Evolutionary conservation across 2,329 filamentous ascomycete genomes (phyloP).

Genomic region (Diplodia scrobiculata): DNA sequence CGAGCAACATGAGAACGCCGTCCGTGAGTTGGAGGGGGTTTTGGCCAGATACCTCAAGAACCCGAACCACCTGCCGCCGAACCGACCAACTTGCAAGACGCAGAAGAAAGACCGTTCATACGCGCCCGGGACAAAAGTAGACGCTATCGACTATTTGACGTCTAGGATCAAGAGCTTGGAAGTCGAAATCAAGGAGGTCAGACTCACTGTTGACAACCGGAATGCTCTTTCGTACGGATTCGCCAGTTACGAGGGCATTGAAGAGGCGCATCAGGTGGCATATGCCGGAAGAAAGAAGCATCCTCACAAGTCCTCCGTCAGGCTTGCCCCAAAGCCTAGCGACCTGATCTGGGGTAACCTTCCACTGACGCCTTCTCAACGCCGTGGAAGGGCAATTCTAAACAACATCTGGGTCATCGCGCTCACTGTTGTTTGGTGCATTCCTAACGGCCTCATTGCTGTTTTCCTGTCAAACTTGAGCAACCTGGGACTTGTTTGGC

Average conservation of each 20-base stretch:
- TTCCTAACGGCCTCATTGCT: conserved; percentile 89
- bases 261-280: conserved; percentile 84
- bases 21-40: conserved; percentile 78
- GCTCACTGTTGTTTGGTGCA: conserved; percentile 83
- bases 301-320: conserved; percentile 74
- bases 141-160: conserved; percentile 92
- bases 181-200: conserved; percentile 78
- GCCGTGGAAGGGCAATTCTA: conserved; percentile 71
- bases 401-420: conserved; percentile 83
- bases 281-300: conserved; percentile 79
- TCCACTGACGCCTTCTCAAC: conserved; percentile 66
- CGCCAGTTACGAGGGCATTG: conserved; percentile 86
- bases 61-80: conserved; percentile 74
- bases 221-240: conserved; percentile 92
- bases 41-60: conserved; percentile 90
- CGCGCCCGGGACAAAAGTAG: conserved; percentile 72
- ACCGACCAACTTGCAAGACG: conserved; percentile 75
- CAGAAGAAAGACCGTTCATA: conserved; percentile 73
- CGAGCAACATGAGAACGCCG: conserved; percentile 75
- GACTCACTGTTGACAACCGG: conserved; percentile 78
- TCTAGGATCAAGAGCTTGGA: conserved; percentile 82
- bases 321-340: conserved; percentile 79
- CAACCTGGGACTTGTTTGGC: conserved; percentile 81
- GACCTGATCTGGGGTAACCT: conserved; percentile 98
- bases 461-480: conserved; percentile 86